phyloP scores from a whole-genome alignment of 2,329 filamentous ascomycete species.

The Penicillium sumatraense region DNA sequence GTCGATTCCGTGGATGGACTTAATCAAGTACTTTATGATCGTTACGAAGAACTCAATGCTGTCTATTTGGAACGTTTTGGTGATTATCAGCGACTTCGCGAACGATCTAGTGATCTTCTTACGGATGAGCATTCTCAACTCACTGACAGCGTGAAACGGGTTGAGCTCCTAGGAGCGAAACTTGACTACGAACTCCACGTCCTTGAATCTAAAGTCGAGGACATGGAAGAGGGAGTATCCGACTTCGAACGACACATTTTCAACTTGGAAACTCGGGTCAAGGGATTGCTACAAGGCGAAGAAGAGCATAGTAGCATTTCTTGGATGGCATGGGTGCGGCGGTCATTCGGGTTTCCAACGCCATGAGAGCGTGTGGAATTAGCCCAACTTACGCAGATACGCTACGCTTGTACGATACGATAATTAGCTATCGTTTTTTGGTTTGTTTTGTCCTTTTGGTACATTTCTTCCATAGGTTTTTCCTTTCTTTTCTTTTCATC shows the following conservation, averaged over 20 bases:
- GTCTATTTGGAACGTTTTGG: conserved; percentile 74
- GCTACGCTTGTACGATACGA: conserved; percentile 20
- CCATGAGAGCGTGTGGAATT: conserved; percentile 11
- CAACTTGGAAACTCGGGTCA: conserved; percentile 69
- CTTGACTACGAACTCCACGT: conserved; percentile 89
- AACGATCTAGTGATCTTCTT: conserved; percentile 70
- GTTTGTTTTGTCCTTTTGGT: conserved; percentile 13
- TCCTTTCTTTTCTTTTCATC: conserved; percentile 14
- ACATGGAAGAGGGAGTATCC: conserved; percentile 80
- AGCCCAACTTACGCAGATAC: background rate
- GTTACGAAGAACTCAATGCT: conserved; percentile 67
- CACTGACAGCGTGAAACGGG: conserved; percentile 73
- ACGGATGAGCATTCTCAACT: conserved; percentile 70
- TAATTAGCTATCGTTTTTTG: conserved; percentile 16
- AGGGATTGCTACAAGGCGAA: conserved; percentile 65
- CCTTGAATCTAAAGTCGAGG: conserved; percentile 78
- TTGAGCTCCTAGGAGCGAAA: conserved; percentile 80
- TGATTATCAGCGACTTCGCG: conserved; percentile 69
- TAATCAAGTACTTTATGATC: conserved; percentile 64
- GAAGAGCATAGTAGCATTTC: conserved; percentile 65
- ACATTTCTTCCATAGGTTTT: conserved; percentile 17
- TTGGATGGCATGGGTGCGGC: conserved; percentile 64
- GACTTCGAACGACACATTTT: conserved; percentile 80
- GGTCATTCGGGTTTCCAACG: conserved; percentile 30
- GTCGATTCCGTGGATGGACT: conserved; percentile 59